Percentiles rank a stretch among this genome's conserved stretches.
phyloP scores from a whole-genome alignment of 129 eudicot genomes.

The Flaveria sonorensis region DNA sequence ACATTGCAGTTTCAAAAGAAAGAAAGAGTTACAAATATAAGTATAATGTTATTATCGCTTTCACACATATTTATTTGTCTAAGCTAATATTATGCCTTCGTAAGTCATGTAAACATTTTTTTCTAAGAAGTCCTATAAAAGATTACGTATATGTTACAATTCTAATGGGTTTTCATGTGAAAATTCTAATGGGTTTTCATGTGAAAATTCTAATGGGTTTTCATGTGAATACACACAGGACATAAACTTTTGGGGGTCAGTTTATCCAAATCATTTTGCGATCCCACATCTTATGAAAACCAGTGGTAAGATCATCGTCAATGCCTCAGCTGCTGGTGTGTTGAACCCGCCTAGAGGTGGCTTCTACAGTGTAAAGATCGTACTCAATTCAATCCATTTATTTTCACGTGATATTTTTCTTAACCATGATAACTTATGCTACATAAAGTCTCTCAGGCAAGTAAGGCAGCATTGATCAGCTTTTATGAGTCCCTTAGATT shows the following conservation, averaged over 20 bases:
- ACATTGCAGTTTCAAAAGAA: too few species aligned
- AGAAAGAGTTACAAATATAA: too few species aligned
- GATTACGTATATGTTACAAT: too few species aligned
- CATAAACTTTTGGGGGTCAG: constrained; percentile 52
- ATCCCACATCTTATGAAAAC: constrained; percentile 45
- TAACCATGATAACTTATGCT: background rate
- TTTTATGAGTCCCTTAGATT: constrained; percentile 42
- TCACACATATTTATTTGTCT: too few species aligned
- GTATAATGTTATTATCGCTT: too few species aligned
- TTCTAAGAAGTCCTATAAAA: too few species aligned
- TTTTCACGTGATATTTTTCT: background rate
- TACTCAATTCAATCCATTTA: background rate
- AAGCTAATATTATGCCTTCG: too few species aligned
- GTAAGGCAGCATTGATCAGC: constrained; percentile 48
- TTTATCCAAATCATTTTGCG: constrained; percentile 48
- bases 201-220: too few species aligned
- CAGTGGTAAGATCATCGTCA: constrained; percentile 41
- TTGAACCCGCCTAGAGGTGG: constrained; percentile 34
- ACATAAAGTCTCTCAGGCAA: constrained; percentile 29
- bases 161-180: too few species aligned
- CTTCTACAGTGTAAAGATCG: constrained; percentile 36
- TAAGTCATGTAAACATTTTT: too few species aligned
- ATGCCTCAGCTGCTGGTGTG: constrained; percentile 36
- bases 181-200: too few species aligned
- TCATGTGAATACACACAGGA: constrained; percentile 19